phyloP scores from a whole-genome alignment of 2,329 filamentous ascomycete genomes.

The Dactylellina cionopaga region DNA sequence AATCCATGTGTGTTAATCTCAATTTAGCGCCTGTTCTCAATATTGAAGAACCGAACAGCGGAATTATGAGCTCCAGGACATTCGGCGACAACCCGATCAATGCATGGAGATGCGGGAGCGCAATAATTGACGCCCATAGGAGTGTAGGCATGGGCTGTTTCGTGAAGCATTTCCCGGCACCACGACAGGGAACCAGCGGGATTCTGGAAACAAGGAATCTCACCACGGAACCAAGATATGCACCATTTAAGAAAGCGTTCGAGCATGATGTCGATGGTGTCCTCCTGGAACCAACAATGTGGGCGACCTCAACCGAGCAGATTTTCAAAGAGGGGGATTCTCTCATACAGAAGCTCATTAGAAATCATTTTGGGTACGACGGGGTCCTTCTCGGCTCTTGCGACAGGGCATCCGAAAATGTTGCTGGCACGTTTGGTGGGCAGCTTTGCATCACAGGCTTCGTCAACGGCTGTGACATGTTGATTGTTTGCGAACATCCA shows the following conservation, averaged over 20 bases:
- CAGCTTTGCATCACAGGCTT: slow-evolving; percentile 41
- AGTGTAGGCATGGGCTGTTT: slow-evolving; percentile 56
- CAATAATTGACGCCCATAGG: slow-evolving; percentile 90
- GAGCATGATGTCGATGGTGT: slow-evolving; percentile 44
- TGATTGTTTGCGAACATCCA: slow-evolving; percentile 49
- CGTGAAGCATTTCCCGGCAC: slow-evolving; percentile 57
- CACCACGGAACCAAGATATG: slow-evolving; percentile 45
- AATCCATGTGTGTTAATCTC: slow-evolving; percentile 92
- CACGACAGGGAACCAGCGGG: slow-evolving; percentile 42
- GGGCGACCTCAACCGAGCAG: slow-evolving; percentile 36
- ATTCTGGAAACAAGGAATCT: slow-evolving; percentile 41
- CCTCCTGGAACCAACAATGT: slow-evolving; percentile 49
- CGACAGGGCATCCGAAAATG: slow-evolving; percentile 42
- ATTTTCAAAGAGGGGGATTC: slow-evolving; percentile 44
- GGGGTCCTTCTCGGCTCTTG: slow-evolving; percentile 54
- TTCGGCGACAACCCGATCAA: slow-evolving; percentile 94
- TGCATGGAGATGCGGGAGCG: slow-evolving; percentile 89
- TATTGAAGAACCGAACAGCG: slow-evolving; percentile 89
- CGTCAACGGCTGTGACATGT: slow-evolving; percentile 49
- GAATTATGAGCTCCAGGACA: slow-evolving; percentile 87
- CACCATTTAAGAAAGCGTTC: slow-evolving; percentile 44
- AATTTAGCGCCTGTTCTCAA: slow-evolving; percentile 94
- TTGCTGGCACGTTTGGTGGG: slow-evolving; percentile 23
- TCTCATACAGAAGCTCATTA: slow-evolving; percentile 54
- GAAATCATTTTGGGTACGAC: slow-evolving; percentile 57